These are phyloP conservation scores for Capsicum rhomboideum DNA, from an alignment of 257 asterid species.

Conservation along the genomic window DNA sequence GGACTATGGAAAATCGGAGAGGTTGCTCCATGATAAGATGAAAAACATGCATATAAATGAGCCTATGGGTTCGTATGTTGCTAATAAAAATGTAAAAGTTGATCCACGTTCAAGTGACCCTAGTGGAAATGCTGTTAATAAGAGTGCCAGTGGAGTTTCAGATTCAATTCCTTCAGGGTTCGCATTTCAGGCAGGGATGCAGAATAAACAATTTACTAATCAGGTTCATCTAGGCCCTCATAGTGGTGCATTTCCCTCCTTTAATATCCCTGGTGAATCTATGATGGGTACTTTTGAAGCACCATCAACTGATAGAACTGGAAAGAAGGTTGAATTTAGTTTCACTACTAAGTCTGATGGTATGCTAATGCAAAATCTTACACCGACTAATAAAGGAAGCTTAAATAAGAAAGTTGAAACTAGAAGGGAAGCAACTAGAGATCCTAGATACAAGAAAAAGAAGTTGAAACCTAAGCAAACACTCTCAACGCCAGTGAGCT, in stretches of 20 bases:
- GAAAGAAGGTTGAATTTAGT: conserved; percentile 46
- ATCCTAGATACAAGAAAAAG: conserved; percentile 58
- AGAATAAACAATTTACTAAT: conserved; percentile 12
- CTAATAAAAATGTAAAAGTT: conserved; percentile 9
- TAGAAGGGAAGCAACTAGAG: conserved; percentile 52
- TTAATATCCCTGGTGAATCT: conserved; percentile 17
- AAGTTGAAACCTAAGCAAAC: conserved; percentile 57
- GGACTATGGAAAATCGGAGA: conserved; percentile 11
- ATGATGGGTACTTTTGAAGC: conserved; percentile 23
- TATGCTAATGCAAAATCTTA: conserved; percentile 26
- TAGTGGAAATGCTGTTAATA: not conserved
- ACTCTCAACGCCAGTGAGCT: conserved; percentile 24
- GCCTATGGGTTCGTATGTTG: conserved; percentile 8
- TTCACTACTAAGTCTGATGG: conserved; percentile 38
- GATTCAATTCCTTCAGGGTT: conserved; percentile 28
- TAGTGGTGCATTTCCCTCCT: conserved; percentile 23
- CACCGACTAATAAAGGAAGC: conserved; percentile 45
- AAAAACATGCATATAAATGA: conserved; percentile 12
- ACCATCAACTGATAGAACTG: conserved; percentile 28
- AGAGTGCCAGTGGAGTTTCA: conserved; percentile 8
- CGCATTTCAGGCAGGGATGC: conserved; percentile 37
- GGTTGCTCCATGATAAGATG: conserved; percentile 7
- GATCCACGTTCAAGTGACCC: conserved; percentile 1
- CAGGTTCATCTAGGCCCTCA: conserved; percentile 25
- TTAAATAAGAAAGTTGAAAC: conserved; percentile 49